phyloP scores from a whole-genome alignment of 2,329 filamentous ascomycete genomes.

The Ophiostoma ulmi region DNA sequence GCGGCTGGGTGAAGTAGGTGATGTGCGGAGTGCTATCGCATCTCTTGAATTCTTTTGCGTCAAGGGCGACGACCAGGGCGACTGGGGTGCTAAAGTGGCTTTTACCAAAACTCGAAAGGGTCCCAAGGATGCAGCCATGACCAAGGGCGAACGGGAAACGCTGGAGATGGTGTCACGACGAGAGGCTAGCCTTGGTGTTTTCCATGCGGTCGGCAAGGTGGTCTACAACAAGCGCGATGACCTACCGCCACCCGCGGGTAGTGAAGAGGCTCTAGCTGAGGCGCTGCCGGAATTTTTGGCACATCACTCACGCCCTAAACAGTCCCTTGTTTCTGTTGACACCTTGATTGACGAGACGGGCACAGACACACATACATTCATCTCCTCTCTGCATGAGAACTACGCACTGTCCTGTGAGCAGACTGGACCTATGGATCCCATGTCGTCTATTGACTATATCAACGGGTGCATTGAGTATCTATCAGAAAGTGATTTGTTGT shows the following conservation, averaged over 20 bases:
- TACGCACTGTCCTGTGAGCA: constrained; percentile 77
- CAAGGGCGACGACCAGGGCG: constrained; percentile 66
- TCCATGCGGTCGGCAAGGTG: constrained; percentile 92
- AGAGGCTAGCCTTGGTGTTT: constrained; percentile 86
- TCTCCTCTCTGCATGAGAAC: constrained; percentile 57
- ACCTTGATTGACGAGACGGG: constrained; percentile 87
- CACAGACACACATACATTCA: constrained; percentile 64
- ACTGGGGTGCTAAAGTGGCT: constrained; percentile 69
- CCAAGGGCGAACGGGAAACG: constrained; percentile 71
- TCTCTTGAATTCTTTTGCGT: constrained; percentile 89
- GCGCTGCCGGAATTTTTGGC: constrained; percentile 55
- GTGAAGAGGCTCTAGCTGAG: constrained; percentile 44
- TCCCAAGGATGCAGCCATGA: constrained; percentile 55
- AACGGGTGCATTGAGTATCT: constrained; percentile 81
- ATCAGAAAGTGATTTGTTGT: constrained; percentile 83
- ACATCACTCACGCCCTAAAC: constrained; percentile 53
- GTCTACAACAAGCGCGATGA: constrained; percentile 90
- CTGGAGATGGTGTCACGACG: constrained; percentile 77
- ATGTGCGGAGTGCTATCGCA: constrained; percentile 87
- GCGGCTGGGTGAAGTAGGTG: constrained; percentile 76
- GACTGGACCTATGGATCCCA: constrained; percentile 43
- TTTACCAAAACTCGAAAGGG: constrained; percentile 64
- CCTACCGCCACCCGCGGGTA: constrained; percentile 36
- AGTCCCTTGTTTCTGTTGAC: constrained; percentile 64
- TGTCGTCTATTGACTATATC: constrained; percentile 68